Percentiles rank a stretch among this genome's conserved stretches.
Evolutionary conservation across 176 grass and related monocot genomes (phyloP).

Genomic region (Oryza meridionalis): DNA sequence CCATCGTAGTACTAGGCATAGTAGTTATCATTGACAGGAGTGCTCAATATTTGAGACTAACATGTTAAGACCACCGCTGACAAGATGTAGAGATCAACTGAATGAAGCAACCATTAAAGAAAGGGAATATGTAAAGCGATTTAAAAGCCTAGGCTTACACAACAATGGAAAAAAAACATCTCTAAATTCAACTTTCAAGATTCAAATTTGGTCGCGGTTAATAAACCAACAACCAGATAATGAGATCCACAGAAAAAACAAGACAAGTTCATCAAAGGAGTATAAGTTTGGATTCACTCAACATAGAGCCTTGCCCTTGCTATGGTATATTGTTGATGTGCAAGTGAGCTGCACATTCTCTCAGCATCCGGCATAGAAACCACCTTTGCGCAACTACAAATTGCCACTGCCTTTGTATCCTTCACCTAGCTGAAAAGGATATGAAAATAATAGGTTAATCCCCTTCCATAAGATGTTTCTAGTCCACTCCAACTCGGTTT

Average conservation of each 20-base stretch:
- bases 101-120: too few relatives aligned
- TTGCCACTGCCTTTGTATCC: neutral
- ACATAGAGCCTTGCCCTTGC: neutral
- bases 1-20: too few relatives aligned
- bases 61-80: too few relatives aligned
- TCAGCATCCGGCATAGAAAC: neutral
- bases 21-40: too few relatives aligned
- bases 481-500: slow-evolving; percentile 32
- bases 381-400: neutral
- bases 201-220: neutral
- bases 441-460: neutral
- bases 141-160: too few relatives aligned
- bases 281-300: neutral
- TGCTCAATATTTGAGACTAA: too few relatives aligned
- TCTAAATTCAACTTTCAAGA: neutral
- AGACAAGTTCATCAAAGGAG: neutral
- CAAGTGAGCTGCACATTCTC: neutral
- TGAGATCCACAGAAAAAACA: neutral
- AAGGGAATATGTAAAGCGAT: too few relatives aligned
- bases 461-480: neutral
- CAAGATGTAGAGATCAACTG: too few relatives aligned
- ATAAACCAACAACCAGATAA: neutral
- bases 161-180: neutral
- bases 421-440: neutral
- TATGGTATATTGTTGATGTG: neutral